Evolutionary conservation across 371 early-diverging fungal species (phyloP), one percentile per base, ranked within the genome.

Genomic region (Lichtheimia corymbifera): DNA sequence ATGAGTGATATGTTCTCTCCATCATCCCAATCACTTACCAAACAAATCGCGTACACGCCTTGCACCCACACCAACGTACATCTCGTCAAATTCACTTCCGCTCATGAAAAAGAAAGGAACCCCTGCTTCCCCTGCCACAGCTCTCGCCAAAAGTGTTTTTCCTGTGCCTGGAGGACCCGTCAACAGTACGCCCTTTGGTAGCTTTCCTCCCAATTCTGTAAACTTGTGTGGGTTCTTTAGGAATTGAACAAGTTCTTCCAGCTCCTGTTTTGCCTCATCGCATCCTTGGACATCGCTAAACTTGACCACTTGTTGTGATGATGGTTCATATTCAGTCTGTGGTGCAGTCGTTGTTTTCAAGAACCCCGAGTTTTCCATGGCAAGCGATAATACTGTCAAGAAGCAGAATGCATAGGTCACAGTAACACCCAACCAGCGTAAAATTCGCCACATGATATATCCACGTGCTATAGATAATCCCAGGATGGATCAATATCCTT

Each of bases 141-240:
- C 93, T 43, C 91, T 70, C 7, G 94, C 94, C 51, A 93, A 64
- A 66, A 92, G 75, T 5, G 94, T 93, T 70, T 92, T 99, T 30
- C 99, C 99, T 1, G 99, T 99, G 18, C 99, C 99, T 0, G 99
- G 99, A 7, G 99, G 98, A 0, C 99, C 99, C 47, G 95, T 94
- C 20, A 99, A 80, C 35, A 99, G 74, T 22, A 91, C 91, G 67
- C 97, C 97, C 69, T 95, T 94, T 41, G 98, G 97, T 1, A 97
- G 77, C 61, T 92, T 92, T 15, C 94, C 97, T 25, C 97, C 97
- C 14, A 98, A 72, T 56, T 89, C 88, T 47, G 88, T 88, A 67
- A 93, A 98, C 59, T 84, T 80, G 58, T 86, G 74, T 7, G 98
- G 98, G 62, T 94, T 90, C 67, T 89, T 91, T 50, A 98, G 71